Base-by-base conservation (phyloP, 164 flowering plant genomes). In the Warburgia ugandensis region DNA sequence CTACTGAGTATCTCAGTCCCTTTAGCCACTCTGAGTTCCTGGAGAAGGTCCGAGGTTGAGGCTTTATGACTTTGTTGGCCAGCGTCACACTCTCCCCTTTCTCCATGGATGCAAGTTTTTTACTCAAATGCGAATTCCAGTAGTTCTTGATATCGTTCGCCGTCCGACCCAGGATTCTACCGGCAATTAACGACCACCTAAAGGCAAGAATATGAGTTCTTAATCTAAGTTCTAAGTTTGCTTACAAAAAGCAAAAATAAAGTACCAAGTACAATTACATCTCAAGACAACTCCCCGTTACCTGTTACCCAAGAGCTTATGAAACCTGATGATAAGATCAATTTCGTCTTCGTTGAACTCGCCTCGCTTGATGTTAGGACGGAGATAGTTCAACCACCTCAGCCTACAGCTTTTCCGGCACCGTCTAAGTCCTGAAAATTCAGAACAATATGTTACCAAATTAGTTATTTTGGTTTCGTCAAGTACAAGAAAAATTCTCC, bases 81-180 rank as follows among this genome's bases (percentile, higher is more conserved):
- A 21, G 6, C 3, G 5, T 31, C 13, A 1, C 10, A 0, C 4
- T n/a, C 14, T 20, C 45, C 11, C 6, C 14, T 40, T 23, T 16
- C 26, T 9, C 12, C 14, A 2, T 11, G 42, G 26, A 5, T 10
- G 42, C 42, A 21, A 14, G 29, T 17, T 35, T 39, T 23, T 27
- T 41, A 2, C 25, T 22, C 14, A 22, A 17, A 20, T 46, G 46
- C 22, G 46, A 11, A 22, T 52, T 52, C 45, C 57, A 52, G 35
- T 17, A 52, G 57, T 60, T 60, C 52, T 60, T 45, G 23, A 52
- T 36, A 45, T 33, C 63, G 29, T 52, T 60, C 7, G 48, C 38
- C 1, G 63, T 60, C 32, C 59, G 48, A 5, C 48, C 51, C 47
- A 54, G 65, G 28, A 59, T 27, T 43, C 62, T 63, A 45, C 60